Base-by-base conservation (phyloP, 805 yeast species). In the Cyberlindnera bimundalis region DNA sequence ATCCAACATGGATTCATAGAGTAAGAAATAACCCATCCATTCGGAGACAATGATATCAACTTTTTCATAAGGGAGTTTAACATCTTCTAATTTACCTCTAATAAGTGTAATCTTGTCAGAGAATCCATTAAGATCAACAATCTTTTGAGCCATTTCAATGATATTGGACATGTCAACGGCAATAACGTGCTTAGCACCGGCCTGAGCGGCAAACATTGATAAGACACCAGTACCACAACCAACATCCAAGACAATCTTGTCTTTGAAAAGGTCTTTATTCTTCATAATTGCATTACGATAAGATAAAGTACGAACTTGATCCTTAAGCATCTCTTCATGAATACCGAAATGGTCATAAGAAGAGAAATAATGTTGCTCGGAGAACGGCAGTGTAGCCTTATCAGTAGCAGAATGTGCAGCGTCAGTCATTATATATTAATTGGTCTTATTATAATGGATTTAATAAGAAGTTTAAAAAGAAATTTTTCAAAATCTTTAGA, bases 141-240 rank as follows among this genome's bases (percentile, higher is more conserved):
- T 87, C 61, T 90, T 79, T 58, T 78, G 78, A n/a, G 99, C 99
- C 89, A 88, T 89, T 49, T 82, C 95, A 54, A 95, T 93, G 62
- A 93, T 93, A 61, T 85, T 85, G 18, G 96, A 88, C 90, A 90
- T 89, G 66, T 93, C 99, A 40, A 93, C 97, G 35, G 96, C 96
- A 64, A 89, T 84, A 39, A 93, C 99, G 60, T 89, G 97, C 64
- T 89, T 88, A 48, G 99, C 99, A 51, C 99, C 99, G n/a, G 97
- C 95, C 60, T 82, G 83, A 37, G 91, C 96, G 14, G 98, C 98
- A 72, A 93, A 93, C 96, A 93, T 87, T 19, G 97, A 90, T 48
- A 93, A 69, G 52, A 93, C 89, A 53, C 99, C 99, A 16, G 99
- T 93, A 53, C 99, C 99, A 66, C 99, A 95, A 36, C 99, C 99